Percentiles rank a stretch among this genome's conserved stretches.
phyloP scores from a whole-genome alignment of 306 rosid species.

The Medicago ruthenica region DNA sequence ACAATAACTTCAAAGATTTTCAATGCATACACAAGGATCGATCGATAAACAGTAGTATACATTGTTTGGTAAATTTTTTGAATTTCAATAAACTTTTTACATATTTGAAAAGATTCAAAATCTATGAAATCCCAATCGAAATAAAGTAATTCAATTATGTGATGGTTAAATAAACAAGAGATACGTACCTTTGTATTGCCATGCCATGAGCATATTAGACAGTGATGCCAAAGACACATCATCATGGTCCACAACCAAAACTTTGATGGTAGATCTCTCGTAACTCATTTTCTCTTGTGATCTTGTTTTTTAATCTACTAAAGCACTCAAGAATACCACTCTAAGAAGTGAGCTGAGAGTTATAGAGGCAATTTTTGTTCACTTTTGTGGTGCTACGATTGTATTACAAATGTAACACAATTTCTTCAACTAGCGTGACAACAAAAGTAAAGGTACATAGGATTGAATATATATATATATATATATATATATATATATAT shows the following conservation, averaged over 20 bases:
- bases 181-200: constrained; percentile 60
- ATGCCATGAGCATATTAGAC: constrained; percentile 56
- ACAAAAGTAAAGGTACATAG: too few species aligned
- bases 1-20: too few species aligned
- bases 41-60: too few species aligned
- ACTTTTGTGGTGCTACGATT: too few species aligned
- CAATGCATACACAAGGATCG: too few species aligned
- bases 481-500: too few species aligned
- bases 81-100: neutral
- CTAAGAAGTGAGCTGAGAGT: neutral
- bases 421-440: too few species aligned
- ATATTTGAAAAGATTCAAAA: neutral
- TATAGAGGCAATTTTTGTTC: too few species aligned
- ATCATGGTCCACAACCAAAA: constrained; percentile 80
- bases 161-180: neutral
- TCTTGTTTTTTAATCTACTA: neutral
- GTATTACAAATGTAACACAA: too few species aligned
- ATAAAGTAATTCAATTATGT: neutral
- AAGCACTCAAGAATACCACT: neutral
- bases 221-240: constrained; percentile 49
- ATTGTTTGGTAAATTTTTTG: neutral
- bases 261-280: constrained; percentile 39
- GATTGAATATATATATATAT: too few species aligned
- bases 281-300: constrained; percentile 36
- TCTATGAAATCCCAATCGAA: neutral